These are phyloP conservation scores for Cronartium ribicola DNA, from an alignment of 1,284 basidiomycete species.

Conservation along the genomic window DNA sequence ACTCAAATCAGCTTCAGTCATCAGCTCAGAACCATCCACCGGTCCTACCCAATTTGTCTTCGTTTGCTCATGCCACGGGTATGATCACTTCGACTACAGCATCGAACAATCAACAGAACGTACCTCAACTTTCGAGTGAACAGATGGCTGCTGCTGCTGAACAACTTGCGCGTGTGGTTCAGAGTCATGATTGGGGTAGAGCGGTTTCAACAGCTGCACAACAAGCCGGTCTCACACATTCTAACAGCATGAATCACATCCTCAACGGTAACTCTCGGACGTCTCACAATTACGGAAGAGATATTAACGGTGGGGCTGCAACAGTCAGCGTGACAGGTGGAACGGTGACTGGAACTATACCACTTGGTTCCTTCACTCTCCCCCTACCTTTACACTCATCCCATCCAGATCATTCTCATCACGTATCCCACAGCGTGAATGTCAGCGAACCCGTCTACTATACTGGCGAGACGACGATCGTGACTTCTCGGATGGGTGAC, in stretches of 20 bases:
- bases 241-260: slow-evolving; percentile 32
- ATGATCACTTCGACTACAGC: slow-evolving; percentile 48
- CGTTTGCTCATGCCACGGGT: slow-evolving; percentile 45
- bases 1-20: slow-evolving; percentile 43
- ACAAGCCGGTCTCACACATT: slow-evolving; percentile 34
- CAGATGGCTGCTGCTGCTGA: slow-evolving; percentile 49
- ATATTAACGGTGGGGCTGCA: slow-evolving; percentile 28
- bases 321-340: slow-evolving; percentile 54
- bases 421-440: slow-evolving; percentile 56
- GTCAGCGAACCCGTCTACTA: slow-evolving; percentile 34
- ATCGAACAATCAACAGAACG: slow-evolving; percentile 41
- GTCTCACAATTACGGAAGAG: slow-evolving; percentile 35
- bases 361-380: slow-evolving; percentile 56
- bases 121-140: slow-evolving; percentile 48
- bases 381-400: slow-evolving; percentile 58
- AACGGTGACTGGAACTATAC: slow-evolving; percentile 66
- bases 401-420: slow-evolving; percentile 54
- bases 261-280: slow-evolving; percentile 29
- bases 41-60: slow-evolving; percentile 47
- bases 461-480: slow-evolving; percentile 43
- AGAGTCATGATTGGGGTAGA: slow-evolving; percentile 48
- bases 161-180: slow-evolving; percentile 50
- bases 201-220: slow-evolving; percentile 43
- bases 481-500: slow-evolving; percentile 38
- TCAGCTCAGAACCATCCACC: slow-evolving; percentile 42